phyloP scores from a whole-genome alignment of 352 stramenopile species.

The Globisporangium spiculum region DNA sequence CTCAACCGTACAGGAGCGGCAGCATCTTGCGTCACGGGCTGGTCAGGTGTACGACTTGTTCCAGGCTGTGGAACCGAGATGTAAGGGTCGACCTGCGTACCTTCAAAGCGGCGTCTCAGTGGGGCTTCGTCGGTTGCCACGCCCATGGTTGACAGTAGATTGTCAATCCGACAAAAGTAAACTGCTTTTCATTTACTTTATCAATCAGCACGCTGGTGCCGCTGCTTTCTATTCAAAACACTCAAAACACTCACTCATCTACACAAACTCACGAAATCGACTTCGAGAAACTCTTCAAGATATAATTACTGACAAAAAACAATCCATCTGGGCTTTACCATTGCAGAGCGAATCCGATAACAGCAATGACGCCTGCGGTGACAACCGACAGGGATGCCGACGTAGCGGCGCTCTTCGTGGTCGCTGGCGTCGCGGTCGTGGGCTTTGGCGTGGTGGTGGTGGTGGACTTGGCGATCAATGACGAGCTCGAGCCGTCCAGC shows the following conservation, averaged over 20 bases:
- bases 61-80: too few relatives aligned
- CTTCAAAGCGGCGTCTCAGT: background rate
- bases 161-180: background rate
- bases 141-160: background rate
- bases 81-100: too few relatives aligned
- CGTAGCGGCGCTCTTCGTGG: slow-evolving; percentile 10
- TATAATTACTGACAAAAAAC: background rate
- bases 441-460: slow-evolving; percentile 3
- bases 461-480: slow-evolving; percentile 1
- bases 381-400: slow-evolving; percentile 6
- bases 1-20: too few relatives aligned
- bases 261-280: slow-evolving; percentile 1
- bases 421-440: slow-evolving; percentile 4
- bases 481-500: slow-evolving; percentile 8
- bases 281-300: slow-evolving; percentile 5
- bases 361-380: background rate
- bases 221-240: background rate
- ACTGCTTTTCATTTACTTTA: background rate
- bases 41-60: too few relatives aligned
- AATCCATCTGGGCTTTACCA: slow-evolving; percentile 2
- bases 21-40: too few relatives aligned
- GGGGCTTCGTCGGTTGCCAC: too few relatives aligned
- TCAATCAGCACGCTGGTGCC: background rate
- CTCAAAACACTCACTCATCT: background rate
- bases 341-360: slow-evolving; percentile 12